A percentile compares a stretch with the other conserved stretches of the same genome.
phyloP scores from a whole-genome alignment of 2,329 filamentous ascomycete genomes.

The Ramichloridium luteum region DNA sequence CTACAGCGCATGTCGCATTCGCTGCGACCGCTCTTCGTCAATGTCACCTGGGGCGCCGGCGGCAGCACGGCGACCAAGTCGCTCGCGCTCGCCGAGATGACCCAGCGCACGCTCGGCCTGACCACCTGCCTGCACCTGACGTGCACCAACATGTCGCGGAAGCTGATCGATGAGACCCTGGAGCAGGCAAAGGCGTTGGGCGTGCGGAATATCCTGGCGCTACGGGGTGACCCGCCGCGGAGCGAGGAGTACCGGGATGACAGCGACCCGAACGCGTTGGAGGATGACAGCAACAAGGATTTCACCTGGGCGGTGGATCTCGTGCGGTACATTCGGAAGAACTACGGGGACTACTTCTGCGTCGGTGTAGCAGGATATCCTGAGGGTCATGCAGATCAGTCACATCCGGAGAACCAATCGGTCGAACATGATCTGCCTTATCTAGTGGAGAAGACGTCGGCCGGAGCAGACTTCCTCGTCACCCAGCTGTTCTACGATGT shows the following conservation, averaged over 20 bases:
- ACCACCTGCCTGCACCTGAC: conserved; percentile 94
- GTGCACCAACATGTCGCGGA: conserved; percentile 92
- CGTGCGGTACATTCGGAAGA: conserved; percentile 74
- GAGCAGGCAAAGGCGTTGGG: conserved; percentile 84
- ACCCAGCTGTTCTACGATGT: conserved; percentile 95
- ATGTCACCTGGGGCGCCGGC: conserved; percentile 94
- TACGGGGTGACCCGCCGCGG: conserved; percentile 82
- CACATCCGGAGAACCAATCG: conserved; percentile 66
- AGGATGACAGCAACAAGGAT: conserved; percentile 54
- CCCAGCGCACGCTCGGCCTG: conserved; percentile 78
- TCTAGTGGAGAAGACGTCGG: conserved; percentile 77
- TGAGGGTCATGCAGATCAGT: conserved; percentile 87
- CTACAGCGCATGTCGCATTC: conserved; percentile 91
- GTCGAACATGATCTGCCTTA: conserved; percentile 63
- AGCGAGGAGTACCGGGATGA: conserved; percentile 73
- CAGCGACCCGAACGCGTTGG: conserved; percentile 43
- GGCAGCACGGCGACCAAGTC: conserved; percentile 85
- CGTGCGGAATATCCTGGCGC: conserved; percentile 83
- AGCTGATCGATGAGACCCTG: conserved; percentile 74
- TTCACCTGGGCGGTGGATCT: conserved; percentile 85
- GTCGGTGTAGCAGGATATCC: conserved; percentile 91
- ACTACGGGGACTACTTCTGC: conserved; percentile 90
- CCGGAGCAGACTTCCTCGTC: conserved; percentile 96
- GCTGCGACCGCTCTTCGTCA: conserved; percentile 84
- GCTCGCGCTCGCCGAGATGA: conserved; percentile 86